Conservation (phyloP, 2,329 filamentous ascomycete species). For the Fonsecaea multimorphosa region DNA sequence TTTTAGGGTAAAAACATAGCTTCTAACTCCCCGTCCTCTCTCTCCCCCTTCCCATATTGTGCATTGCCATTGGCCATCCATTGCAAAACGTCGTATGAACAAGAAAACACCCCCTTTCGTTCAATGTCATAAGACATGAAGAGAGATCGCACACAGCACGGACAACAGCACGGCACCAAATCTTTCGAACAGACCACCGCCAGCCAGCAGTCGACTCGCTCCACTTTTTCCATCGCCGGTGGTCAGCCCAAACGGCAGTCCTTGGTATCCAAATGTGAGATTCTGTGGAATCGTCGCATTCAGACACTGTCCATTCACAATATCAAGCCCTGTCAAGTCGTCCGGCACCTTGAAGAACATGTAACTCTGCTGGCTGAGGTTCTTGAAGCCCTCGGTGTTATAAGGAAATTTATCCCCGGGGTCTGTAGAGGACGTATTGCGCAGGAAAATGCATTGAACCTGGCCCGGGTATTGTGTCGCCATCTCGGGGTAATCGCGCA, state of each 20-base stretch:
- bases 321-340: slow-evolving; percentile 70
- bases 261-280: slow-evolving; percentile 72
- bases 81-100: not conserved
- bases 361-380: slow-evolving; percentile 68
- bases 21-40: not conserved
- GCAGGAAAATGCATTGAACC: slow-evolving; percentile 77
- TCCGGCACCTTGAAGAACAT: slow-evolving; percentile 81
- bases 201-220: slow-evolving; percentile 11
- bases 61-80: not conserved
- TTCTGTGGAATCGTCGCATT: slow-evolving; percentile 71
- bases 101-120: not conserved
- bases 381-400: slow-evolving; percentile 73
- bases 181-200: not conserved
- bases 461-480: slow-evolving; percentile 71
- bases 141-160: slow-evolving; percentile 17
- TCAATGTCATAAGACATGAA: slow-evolving; percentile 14
- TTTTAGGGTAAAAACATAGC: not conserved
- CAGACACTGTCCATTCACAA: slow-evolving; percentile 70
- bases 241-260: slow-evolving; percentile 53
- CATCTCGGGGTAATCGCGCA: slow-evolving; percentile 66
- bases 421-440: slow-evolving; percentile 76
- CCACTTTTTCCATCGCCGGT: slow-evolving; percentile 25
- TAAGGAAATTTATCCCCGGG: slow-evolving; percentile 72
- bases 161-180: slow-evolving; percentile 18
- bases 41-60: not conserved